Base-by-base conservation (phyloP, 441 rosid genomes). In the Eugenia klotzschiana region DNA sequence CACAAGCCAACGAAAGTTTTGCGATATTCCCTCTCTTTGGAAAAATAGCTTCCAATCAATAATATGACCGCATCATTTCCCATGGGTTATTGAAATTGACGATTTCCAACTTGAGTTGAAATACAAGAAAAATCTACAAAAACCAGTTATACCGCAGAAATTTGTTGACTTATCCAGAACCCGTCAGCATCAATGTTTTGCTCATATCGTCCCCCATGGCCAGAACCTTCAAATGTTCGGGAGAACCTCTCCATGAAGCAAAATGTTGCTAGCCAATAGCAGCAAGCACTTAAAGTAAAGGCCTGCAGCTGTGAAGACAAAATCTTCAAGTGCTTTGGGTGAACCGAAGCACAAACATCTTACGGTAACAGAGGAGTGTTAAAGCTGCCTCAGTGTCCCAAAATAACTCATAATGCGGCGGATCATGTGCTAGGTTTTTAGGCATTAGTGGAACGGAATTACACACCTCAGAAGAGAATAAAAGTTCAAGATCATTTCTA, bases 181-280 rank as follows among this genome's bases (percentile, higher is more conserved):
- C 89, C 87, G 79, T 91, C 90, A 50, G 88, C 91, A 85, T 86
- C 88, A 86, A 83, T 88, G 87, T 85, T 91, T 86, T 92, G 91
- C 81, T 89, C 89, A 85, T 87, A 84, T 33, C 86, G 93, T 49
- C 91, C 91, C 23, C 86, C 91, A 84, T 85, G 80, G 79, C 91
- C 88, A 81, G 95, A 80, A 81, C 50, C 88, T 83, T 81, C 80
- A 87, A 89, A 83, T 89, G 88, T 88, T 84, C 82, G 86, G 86
- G 82, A 86, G 89, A 87, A 87, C 86, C 87, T 82, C 2, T 86
- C 90, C 91, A 87, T 86, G 87, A 89, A 84, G 88, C 84, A 83
- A 50, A 27, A 79, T 27, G 51, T 40, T 0, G 7, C 54, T 64
- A 79, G 29, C 41, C 72, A 64, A 64, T 69, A 18, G 14, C 46